Percentiles rank a stretch among this genome's conserved stretches.
Evolutionary conservation across 176 grass and related monocot genomes (phyloP).

Genomic region (Oryza meyeriana): DNA sequence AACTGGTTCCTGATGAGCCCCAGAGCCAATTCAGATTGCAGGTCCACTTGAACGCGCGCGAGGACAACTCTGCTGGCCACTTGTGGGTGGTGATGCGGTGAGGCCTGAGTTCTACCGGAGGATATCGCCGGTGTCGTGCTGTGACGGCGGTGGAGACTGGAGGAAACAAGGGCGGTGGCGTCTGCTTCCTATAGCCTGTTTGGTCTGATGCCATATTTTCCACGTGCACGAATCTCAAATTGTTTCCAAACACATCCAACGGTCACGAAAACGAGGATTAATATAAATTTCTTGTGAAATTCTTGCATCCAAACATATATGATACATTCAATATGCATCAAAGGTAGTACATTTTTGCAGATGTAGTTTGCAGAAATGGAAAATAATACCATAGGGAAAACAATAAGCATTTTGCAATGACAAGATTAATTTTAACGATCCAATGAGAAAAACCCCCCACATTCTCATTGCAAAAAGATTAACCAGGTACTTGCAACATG

Average conservation of each 20-base stretch:
- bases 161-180: background rate
- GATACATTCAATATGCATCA: background rate
- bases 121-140: conserved; percentile 14
- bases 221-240: background rate
- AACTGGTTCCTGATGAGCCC: conserved; percentile 41
- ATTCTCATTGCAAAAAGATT: too few relatives aligned
- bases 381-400: background rate
- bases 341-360: background rate
- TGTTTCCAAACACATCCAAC: background rate
- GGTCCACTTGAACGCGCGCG: conserved; percentile 45
- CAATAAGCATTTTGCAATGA: background rate
- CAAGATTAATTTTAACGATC: background rate
- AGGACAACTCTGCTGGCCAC: background rate
- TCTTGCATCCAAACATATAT: background rate
- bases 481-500: background rate
- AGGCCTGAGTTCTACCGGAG: conserved; percentile 26
- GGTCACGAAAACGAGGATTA: background rate
- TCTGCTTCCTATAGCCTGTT: background rate
- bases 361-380: background rate
- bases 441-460: background rate
- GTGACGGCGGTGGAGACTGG: background rate
- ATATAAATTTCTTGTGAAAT: background rate
- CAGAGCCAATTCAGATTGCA: conserved; percentile 30
- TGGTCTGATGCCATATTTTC: too few relatives aligned
- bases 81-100: background rate